phyloP scores from a whole-genome alignment of 2,329 filamentous ascomycete genomes.

The Phyllosticta capitalensis region DNA sequence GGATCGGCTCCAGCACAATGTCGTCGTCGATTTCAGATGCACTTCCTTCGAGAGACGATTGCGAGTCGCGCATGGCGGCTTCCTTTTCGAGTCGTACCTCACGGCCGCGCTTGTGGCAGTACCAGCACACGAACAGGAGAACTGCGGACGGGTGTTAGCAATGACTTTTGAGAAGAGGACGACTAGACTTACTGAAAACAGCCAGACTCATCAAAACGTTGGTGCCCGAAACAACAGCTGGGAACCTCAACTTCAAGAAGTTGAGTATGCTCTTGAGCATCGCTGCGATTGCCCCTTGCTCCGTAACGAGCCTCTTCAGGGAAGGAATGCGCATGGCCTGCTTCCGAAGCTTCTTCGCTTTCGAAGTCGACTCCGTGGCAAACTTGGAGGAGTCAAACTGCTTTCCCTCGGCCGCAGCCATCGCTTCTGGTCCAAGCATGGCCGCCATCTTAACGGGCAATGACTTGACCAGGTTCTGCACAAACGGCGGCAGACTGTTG shows the following conservation, averaged over 20 bases:
- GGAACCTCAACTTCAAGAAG: constrained; percentile 78
- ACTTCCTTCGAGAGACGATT: constrained; percentile 20
- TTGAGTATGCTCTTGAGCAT: constrained; percentile 87
- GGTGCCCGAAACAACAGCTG: constrained; percentile 72
- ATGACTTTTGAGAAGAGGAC: neutral
- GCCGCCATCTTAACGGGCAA: constrained; percentile 74
- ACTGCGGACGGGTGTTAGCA: constrained; percentile 38
- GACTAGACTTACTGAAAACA: constrained; percentile 60
- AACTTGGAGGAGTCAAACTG: constrained; percentile 41
- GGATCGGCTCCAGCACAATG: constrained; percentile 10
- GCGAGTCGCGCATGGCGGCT: constrained; percentile 23
- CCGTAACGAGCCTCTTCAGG: constrained; percentile 69
- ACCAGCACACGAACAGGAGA: constrained; percentile 91
- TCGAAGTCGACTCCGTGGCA: constrained; percentile 13
- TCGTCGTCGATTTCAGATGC: constrained; percentile 17
- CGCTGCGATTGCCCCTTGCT: constrained; percentile 74
- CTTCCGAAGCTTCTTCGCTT: constrained; percentile 39
- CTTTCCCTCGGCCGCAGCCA: constrained; percentile 70
- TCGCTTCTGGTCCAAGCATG: constrained; percentile 67
- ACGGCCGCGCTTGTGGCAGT: constrained; percentile 89
- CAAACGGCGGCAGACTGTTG: constrained; percentile 59
- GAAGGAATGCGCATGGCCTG: constrained; percentile 60
- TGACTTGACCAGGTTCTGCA: constrained; percentile 79
- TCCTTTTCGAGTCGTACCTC: constrained; percentile 69
- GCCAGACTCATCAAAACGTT: constrained; percentile 87